Base-by-base conservation (phyloP, 164 flowering plant species). In the Magnolia changhungtana region DNA sequence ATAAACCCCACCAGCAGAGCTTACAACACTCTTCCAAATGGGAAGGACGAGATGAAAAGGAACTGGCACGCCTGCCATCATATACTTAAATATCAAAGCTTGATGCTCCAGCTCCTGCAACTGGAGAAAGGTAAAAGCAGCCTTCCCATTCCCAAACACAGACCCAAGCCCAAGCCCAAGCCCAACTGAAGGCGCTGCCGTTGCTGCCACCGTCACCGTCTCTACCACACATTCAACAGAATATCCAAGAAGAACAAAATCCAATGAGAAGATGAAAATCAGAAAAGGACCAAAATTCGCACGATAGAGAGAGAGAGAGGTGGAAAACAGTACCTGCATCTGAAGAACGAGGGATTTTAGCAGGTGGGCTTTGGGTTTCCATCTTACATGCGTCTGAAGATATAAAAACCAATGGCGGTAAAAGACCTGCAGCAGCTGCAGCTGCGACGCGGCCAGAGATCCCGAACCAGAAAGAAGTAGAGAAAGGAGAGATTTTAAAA, bases 81-180 rank as follows among this genome's bases (percentile, higher is more conserved):
- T 85, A 82, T 85, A 83, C 72, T 84, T 86, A 78, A 70, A 88
- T 66, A 85, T 86, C n/a, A 83, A 80, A 23, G 86, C 79, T 74
- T 88, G 90, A 50, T 82, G 89, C 76, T 86, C 85, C 4, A 90
- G 84, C 74, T 89, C 90, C 76, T 85, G 88, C 72, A 86, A 50
- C 78, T 90, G 93, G 31, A 83, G 78, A 72, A 84, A 78, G 0
- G 92, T 87, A 83, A 89, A 89, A 14, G 80, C 86, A 45, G 76
- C 69, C 51, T 77, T 79, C 59, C 76, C 79, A 7, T 68, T 51
- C 7, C 18, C 66, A 0, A 67, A 72, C 11, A 74, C 83, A 78
- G 73, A 24, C 14, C 80, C 83, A 65, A 71, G 77, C 70, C 83
- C 85, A 59, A 85, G 86, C 23, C 81, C 84, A 37, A 85, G 87